Evolutionary conservation across 352 stramenopile species (phyloP).

Genomic region (Globisporangium radiosum): DNA sequence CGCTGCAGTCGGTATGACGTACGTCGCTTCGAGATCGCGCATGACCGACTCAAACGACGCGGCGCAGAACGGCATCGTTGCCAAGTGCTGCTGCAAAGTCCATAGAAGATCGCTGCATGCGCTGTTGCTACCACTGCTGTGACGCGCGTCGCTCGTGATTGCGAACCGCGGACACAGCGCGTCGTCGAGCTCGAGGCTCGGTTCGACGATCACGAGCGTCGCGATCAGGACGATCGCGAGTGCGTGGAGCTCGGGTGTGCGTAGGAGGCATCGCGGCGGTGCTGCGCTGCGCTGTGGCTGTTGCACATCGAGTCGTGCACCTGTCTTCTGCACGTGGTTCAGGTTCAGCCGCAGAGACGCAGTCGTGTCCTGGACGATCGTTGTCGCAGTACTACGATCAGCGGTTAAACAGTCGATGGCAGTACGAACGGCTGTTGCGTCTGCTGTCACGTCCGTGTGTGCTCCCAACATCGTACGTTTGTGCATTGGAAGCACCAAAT

Average conservation of each 20-base stretch:
- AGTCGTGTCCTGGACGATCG: too few relatives aligned
- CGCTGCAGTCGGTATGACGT: slow-evolving; percentile 19
- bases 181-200: slow-evolving; percentile 31
- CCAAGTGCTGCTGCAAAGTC: slow-evolving; percentile 36
- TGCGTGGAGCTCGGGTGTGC: slow-evolving; percentile 18
- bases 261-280: neutral
- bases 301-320: neutral
- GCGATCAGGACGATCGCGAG: slow-evolving; percentile 22
- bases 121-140: too few relatives aligned
- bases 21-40: slow-evolving; percentile 24
- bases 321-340: slow-evolving; percentile 1
- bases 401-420: too few relatives aligned
- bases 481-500: too few relatives aligned
- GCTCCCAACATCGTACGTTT: too few relatives aligned
- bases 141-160: slow-evolving; percentile 5
- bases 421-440: too few relatives aligned
- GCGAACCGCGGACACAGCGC: slow-evolving; percentile 28
- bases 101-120: slow-evolving; percentile 27
- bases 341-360: slow-evolving; percentile 6
- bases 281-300: neutral
- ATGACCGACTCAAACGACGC: slow-evolving; percentile 22
- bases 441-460: too few relatives aligned
- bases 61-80: slow-evolving; percentile 9
- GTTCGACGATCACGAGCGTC: slow-evolving; percentile 26
- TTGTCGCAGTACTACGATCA: too few relatives aligned